These are phyloP conservation scores for Talaromyces funiculosus DNA, from an alignment of 2,329 filamentous ascomycete species.

Conservation along the genomic window DNA sequence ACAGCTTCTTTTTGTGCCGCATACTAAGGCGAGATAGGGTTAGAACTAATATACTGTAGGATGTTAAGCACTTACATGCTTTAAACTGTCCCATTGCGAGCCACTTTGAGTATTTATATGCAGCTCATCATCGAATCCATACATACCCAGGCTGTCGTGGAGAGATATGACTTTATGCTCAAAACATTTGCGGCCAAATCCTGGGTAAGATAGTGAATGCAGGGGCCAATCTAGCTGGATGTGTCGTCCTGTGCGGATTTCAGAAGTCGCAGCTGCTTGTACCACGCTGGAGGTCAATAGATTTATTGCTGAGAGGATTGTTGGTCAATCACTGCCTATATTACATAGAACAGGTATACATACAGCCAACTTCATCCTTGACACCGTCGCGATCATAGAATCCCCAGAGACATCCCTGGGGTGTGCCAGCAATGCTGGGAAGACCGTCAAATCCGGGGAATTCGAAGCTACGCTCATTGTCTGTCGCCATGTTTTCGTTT, in stretches of 20 bases:
- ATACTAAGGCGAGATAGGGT: neutral
- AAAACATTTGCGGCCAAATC: neutral
- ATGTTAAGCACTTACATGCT: neutral
- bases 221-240: neutral
- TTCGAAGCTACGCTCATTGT: neutral
- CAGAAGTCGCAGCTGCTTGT: neutral
- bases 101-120: neutral
- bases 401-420: neutral
- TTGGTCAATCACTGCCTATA: too few species aligned
- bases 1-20: neutral
- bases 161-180: neutral
- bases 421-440: neutral
- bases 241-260: neutral
- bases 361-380: neutral
- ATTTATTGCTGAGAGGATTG: neutral
- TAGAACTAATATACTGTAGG: too few species aligned
- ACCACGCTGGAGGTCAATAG: neutral
- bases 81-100: slow-evolving; percentile 1
- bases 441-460: neutral
- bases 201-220: neutral
- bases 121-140: neutral
- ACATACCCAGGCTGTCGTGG: neutral
- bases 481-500: neutral
- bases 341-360: too few species aligned
- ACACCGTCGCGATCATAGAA: neutral